A percentile compares a stretch with the other conserved stretches of the same genome.
Conservation (phyloP, 352 stramenopile genomes). For the Globisporangium lucens region DNA sequence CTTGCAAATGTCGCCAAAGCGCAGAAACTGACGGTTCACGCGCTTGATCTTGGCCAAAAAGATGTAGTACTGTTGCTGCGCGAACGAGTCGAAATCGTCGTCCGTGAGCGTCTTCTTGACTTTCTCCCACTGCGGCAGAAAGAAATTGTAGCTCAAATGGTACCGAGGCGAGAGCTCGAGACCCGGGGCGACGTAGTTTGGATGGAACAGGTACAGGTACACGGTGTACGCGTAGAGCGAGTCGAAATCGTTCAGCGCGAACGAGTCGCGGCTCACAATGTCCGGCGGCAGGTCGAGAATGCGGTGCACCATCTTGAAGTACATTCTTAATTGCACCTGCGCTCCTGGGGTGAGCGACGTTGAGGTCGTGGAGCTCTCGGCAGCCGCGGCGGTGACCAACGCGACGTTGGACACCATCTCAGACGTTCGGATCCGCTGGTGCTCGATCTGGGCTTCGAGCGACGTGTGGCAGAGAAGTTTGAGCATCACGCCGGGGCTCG, state of each 20-base stretch:
- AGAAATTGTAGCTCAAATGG: constrained; percentile 54
- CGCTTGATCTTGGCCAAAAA: constrained; percentile 67
- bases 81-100: constrained; percentile 59
- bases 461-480: constrained; percentile 71
- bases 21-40: constrained; percentile 55
- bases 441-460: constrained; percentile 44
- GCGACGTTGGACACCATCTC: constrained; percentile 28
- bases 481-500: constrained; percentile 60
- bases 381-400: constrained; percentile 17
- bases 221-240: constrained; percentile 62
- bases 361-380: constrained; percentile 49
- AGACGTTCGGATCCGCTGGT: constrained; percentile 43
- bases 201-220: constrained; percentile 64
- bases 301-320: constrained; percentile 61
- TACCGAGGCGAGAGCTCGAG: constrained; percentile 44
- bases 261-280: constrained; percentile 61
- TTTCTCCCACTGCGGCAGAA: constrained; percentile 65
- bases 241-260: constrained; percentile 74
- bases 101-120: constrained; percentile 53
- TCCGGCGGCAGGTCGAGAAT: constrained; percentile 56
- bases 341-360: constrained; percentile 51
- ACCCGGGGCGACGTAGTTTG: constrained; percentile 53
- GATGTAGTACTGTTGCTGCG: constrained; percentile 74
- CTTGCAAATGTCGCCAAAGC: constrained; percentile 55
- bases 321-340: constrained; percentile 62